A percentile compares a stretch with the other conserved stretches of the same genome.
These are phyloP conservation scores for Coniella vitis DNA, from an alignment of 2,329 filamentous ascomycete genomes.

Conservation along the genomic window DNA sequence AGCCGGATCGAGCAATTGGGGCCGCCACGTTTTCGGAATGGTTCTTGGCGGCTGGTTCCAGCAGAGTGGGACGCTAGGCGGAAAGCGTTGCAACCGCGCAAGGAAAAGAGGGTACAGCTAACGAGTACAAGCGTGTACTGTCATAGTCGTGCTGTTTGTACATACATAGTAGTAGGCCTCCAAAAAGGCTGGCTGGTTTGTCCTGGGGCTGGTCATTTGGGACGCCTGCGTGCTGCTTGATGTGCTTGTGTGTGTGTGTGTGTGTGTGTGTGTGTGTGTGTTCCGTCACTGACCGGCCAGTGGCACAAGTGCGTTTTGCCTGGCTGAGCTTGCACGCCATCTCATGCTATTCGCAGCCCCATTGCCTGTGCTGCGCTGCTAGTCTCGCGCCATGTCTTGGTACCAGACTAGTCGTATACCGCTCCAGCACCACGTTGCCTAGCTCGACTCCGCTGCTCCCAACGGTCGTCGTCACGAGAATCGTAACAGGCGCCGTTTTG, in stretches of 20 bases:
- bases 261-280: too few species aligned
- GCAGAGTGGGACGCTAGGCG: slow-evolving; percentile 12
- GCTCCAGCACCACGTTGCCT: slow-evolving; percentile 6
- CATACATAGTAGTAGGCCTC: neutral
- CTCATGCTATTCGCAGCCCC: neutral
- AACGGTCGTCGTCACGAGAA: slow-evolving; percentile 2
- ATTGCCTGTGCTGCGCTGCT: neutral
- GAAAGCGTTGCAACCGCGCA: slow-evolving; percentile 1
- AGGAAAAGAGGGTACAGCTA: too few species aligned
- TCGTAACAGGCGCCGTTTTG: too few species aligned
- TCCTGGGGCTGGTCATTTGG: too few species aligned
- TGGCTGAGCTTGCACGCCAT: neutral
- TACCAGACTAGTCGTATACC: too few species aligned
- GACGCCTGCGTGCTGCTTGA: too few species aligned
- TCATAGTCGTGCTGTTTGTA: slow-evolving; percentile 6
- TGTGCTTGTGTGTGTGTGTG: too few species aligned
- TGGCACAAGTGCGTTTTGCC: neutral
- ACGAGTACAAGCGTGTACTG: too few species aligned
- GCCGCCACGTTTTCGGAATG: neutral
- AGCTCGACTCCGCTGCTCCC: neutral
- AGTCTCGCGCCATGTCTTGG: slow-evolving; percentile 6
- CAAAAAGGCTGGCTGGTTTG: too few species aligned
- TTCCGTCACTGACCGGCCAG: slow-evolving; percentile 7
- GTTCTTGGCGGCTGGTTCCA: slow-evolving; percentile 12
- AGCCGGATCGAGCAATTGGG: neutral